phyloP scores from a whole-genome alignment of 1,284 basidiomycete species.

The Heterobasidion occidentale region DNA sequence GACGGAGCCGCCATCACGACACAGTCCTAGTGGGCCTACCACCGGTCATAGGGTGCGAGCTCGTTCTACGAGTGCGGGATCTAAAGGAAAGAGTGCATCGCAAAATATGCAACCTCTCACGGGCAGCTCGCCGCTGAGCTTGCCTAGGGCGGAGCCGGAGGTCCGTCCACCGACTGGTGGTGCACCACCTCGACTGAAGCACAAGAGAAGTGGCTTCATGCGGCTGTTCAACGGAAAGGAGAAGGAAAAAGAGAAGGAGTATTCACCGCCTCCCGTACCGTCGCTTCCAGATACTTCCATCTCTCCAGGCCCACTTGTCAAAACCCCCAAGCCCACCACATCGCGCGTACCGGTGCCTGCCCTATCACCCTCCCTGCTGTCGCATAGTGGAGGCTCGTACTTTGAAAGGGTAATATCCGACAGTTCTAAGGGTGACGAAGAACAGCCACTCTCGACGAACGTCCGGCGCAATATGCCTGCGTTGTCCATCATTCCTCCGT shows the following conservation, averaged over 20 bases:
- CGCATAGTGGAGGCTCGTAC: neutral
- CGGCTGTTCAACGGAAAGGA: conserved; percentile 59
- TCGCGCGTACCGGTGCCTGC: conserved; percentile 12
- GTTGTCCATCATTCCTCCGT: conserved; percentile 8
- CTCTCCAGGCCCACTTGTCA: neutral
- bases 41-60: conserved; percentile 28
- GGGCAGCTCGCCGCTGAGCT: conserved; percentile 28
- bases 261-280: conserved; percentile 17
- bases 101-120: conserved; percentile 5
- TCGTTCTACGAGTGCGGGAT: conserved; percentile 55
- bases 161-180: neutral
- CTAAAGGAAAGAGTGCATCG: conserved; percentile 38
- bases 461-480: conserved; percentile 2
- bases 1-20: conserved; percentile 8
- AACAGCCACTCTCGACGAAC: neutral
- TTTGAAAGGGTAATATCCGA: neutral
- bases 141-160: conserved; percentile 12
- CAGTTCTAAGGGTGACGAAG: neutral
- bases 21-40: conserved; percentile 7
- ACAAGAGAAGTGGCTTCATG: conserved; percentile 79
- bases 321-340: conserved; percentile 20
- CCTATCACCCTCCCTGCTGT: conserved; percentile 4
- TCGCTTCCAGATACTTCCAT: neutral
- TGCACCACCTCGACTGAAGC: conserved; percentile 36
- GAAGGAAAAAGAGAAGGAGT: conserved; percentile 32